phyloP scores from a whole-genome alignment of 257 asterid species.

The Solanum commersonii region DNA sequence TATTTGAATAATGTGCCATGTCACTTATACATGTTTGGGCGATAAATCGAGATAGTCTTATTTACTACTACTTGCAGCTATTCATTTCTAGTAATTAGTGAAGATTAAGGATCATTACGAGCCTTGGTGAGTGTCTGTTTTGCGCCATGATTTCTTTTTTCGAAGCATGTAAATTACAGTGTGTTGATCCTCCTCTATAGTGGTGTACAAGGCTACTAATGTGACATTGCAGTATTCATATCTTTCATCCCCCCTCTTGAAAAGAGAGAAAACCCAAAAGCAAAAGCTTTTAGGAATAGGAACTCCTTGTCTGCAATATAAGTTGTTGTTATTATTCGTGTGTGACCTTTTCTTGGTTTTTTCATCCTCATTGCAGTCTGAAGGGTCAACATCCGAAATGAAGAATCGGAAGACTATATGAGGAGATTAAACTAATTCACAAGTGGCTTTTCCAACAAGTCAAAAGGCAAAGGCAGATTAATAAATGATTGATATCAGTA shows the following conservation, averaged over 20 bases:
- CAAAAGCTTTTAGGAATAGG: not conserved
- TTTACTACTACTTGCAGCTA: not conserved
- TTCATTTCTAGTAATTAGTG: not conserved
- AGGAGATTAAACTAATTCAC: not conserved
- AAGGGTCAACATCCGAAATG: not conserved
- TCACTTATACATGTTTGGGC: not conserved
- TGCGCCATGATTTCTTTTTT: not conserved
- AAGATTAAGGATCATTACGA: not conserved
- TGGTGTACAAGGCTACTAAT: not conserved
- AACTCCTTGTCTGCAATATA: not conserved
- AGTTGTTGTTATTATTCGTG: not conserved
- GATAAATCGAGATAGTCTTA: not conserved
- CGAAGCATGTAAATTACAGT: not conserved
- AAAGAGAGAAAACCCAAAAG: not conserved
- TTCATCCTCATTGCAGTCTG: not conserved
- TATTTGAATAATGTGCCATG: not conserved
- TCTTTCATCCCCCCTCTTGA: not conserved
- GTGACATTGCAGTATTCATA: not conserved
- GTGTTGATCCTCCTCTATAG: not conserved
- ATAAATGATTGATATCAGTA: not conserved
- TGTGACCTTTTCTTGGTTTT: not conserved
- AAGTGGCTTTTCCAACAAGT: not conserved
- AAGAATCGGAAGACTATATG: not conserved
- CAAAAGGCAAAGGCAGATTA: not conserved
- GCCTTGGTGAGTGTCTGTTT: not conserved